Conservation (phyloP, 148 eudicot genomes). For the Rhododendron vialii region DNA sequence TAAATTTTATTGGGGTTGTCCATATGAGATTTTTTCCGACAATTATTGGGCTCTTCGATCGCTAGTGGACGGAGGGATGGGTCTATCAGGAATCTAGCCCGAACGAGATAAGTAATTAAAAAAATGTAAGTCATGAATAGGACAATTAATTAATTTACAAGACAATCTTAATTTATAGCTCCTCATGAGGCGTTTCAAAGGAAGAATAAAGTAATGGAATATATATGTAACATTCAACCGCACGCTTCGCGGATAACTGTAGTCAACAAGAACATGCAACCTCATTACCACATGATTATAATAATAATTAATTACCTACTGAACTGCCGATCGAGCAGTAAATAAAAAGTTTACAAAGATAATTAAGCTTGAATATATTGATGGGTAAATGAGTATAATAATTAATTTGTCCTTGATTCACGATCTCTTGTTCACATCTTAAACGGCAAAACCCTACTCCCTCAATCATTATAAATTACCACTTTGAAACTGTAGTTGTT, state of each 20-base stretch:
- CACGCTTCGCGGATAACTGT: neutral
- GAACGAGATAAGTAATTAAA: too few relatives aligned
- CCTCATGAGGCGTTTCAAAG: too few relatives aligned
- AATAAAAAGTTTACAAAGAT: neutral
- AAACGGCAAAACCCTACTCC: neutral
- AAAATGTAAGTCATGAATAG: too few relatives aligned
- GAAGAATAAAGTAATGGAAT: neutral
- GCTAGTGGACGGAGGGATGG: too few relatives aligned
- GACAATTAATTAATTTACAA: neutral
- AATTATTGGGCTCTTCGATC: too few relatives aligned
- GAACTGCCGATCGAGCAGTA: too few relatives aligned
- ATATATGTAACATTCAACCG: neutral
- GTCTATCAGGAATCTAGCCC: too few relatives aligned
- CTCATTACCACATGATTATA: conserved; percentile 13
- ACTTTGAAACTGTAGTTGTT: neutral
- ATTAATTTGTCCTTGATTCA: conserved; percentile 5
- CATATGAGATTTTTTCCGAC: too few relatives aligned
- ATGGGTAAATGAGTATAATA: neutral
- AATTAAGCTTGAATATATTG: neutral
- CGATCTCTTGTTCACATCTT: conserved; percentile 7
- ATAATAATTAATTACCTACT: neutral
- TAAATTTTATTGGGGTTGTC: too few relatives aligned
- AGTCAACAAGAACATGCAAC: conserved; percentile 15
- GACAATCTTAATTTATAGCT: neutral
- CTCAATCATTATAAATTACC: neutral